Percentiles rank a stretch among this genome's conserved stretches.
Conservation (phyloP, 1,139 yeast species). For the Sugiyamaella novakii region DNA sequence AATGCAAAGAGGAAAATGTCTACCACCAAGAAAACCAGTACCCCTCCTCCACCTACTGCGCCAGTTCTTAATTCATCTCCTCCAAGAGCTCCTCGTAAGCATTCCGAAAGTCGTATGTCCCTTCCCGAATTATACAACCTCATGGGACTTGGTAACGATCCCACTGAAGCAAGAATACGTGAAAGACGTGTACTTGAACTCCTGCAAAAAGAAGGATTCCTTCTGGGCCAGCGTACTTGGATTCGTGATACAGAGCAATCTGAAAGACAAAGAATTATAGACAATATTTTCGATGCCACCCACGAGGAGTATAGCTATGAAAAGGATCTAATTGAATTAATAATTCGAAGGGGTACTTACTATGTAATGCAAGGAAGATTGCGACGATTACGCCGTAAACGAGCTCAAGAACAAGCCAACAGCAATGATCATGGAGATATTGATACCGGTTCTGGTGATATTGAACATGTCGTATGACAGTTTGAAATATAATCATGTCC, state of each 20-base stretch:
- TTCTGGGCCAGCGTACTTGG: constrained; percentile 78
- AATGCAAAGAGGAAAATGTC: background rate
- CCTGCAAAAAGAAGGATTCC: constrained; percentile 63
- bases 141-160: constrained; percentile 54
- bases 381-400: constrained; percentile 57
- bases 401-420: constrained; percentile 18
- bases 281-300: constrained; percentile 52
- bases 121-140: constrained; percentile 57
- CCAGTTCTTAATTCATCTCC: background rate
- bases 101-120: constrained; percentile 59
- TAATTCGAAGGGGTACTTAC: constrained; percentile 77
- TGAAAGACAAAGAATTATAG: constrained; percentile 54
- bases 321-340: constrained; percentile 60
- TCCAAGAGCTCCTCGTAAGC: constrained; percentile 35
- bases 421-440: constrained; percentile 1
- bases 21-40: background rate
- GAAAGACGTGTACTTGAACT: constrained; percentile 63
- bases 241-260: constrained; percentile 66
- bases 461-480: background rate
- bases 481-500: too few relatives aligned
- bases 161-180: constrained; percentile 57
- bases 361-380: constrained; percentile 78
- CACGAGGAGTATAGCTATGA: constrained; percentile 54
- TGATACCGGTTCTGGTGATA: background rate
- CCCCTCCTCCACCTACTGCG: background rate